Conservation (phyloP, 495 filamentous ascomycete genomes). For the Annulohypoxylon bovei region DNA sequence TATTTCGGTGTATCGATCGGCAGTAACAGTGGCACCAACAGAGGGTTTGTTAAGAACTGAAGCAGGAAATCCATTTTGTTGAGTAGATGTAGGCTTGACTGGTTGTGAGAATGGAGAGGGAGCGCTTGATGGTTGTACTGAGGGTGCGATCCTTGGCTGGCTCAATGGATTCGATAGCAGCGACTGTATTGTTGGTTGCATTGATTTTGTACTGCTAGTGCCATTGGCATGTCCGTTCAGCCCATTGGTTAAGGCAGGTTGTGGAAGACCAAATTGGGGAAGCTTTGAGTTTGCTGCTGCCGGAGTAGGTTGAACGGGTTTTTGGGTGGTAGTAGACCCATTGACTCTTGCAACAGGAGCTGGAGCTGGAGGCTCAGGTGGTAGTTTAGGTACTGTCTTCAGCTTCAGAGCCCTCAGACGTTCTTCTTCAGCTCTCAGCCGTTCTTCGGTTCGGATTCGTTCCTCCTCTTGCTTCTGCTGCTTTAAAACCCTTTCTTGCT, state of each 20-base stretch:
- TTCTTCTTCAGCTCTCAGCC: constrained; percentile 52
- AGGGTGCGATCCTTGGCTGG: neutral
- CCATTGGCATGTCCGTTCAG: constrained; percentile 25
- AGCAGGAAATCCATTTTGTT: constrained; percentile 12
- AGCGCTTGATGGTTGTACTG: constrained; percentile 1
- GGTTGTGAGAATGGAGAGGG: constrained; percentile 22
- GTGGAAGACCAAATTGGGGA: constrained; percentile 7
- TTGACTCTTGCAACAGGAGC: constrained; percentile 11
- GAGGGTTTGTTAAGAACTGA: neutral
- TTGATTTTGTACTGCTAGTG: constrained; percentile 4
- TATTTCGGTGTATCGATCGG: constrained; percentile 70
- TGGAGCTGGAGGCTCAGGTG: constrained; percentile 47
- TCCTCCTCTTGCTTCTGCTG: constrained; percentile 61
- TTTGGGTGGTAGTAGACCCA: neutral
- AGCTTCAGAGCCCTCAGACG: constrained; percentile 54
- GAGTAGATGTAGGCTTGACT: neutral
- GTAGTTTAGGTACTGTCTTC: constrained; percentile 54
- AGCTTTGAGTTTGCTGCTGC: neutral
- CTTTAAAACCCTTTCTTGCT: constrained; percentile 53
- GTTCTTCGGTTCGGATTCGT: constrained; percentile 58
- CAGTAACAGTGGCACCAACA: constrained; percentile 45
- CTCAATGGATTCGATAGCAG: constrained; percentile 14
- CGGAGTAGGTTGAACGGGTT: constrained; percentile 5
- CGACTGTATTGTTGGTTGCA: constrained; percentile 13
- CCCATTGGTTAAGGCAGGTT: constrained; percentile 24